Conservation (phyloP, 129 eudicot genomes). For the Scalesia atractyloides region DNA sequence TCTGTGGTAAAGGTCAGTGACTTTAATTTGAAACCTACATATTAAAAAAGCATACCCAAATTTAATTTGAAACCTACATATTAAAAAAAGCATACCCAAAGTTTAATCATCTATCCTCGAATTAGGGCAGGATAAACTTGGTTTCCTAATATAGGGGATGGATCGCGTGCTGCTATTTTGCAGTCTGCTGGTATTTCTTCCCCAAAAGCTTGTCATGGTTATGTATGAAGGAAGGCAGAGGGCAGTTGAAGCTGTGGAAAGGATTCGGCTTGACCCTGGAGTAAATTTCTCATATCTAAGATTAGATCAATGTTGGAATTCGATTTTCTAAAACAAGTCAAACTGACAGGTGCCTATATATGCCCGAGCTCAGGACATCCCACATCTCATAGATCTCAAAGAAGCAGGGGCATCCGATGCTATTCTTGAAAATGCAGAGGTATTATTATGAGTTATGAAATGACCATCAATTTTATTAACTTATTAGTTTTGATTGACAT, state of each 20-base stretch:
- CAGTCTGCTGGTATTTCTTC: slow-evolving; percentile 95
- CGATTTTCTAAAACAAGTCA: not conserved
- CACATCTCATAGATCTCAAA: slow-evolving; percentile 84
- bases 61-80: no score
- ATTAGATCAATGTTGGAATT: not conserved
- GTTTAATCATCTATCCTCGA: no score
- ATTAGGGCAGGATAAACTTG: slow-evolving; percentile 56
- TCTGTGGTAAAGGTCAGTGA: slow-evolving; percentile 71
- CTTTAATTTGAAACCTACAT: not conserved
- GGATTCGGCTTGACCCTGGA: slow-evolving; percentile 88
- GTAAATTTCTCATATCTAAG: slow-evolving; percentile 37
- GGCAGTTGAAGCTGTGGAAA: slow-evolving; percentile 82
- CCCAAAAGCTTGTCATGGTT: slow-evolving; percentile 93
- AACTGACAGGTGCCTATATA: slow-evolving; percentile 74
- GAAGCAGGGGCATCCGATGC: slow-evolving; percentile 97
- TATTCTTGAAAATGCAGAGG: slow-evolving; percentile 96
- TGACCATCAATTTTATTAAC: no score
- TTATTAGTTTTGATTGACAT: no score
- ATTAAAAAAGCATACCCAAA: no score
- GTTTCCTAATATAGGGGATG: slow-evolving; percentile 93
- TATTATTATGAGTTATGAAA: slow-evolving; percentile 14
- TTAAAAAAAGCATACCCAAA: not conserved
- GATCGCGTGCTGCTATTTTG: slow-evolving; percentile 85
- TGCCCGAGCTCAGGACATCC: slow-evolving; percentile 85
- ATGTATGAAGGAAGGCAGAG: slow-evolving; percentile 73